A percentile compares a stretch with the other conserved stretches of the same genome.
Evolutionary conservation across 768 basidiomycete species (phyloP).

Genomic region (Mycena metata): DNA sequence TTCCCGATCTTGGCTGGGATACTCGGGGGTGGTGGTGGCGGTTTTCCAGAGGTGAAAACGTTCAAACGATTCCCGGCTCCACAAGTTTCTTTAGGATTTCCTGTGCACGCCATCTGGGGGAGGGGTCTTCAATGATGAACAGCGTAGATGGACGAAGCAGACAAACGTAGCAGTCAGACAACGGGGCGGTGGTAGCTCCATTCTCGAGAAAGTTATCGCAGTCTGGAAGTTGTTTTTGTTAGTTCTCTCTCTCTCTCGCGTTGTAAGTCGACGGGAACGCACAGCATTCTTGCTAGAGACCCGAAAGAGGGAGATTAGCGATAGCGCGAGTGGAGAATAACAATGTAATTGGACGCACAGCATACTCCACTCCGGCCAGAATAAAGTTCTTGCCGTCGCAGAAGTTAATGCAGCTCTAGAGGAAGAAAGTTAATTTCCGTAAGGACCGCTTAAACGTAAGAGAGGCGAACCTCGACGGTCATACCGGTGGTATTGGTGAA

Average conservation of each 20-base stretch:
- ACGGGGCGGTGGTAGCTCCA: constrained; percentile 59
- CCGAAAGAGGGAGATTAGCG: constrained; percentile 25
- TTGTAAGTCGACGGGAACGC: constrained; percentile 40
- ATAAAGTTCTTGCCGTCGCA: constrained; percentile 62
- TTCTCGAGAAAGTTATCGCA: constrained; percentile 71
- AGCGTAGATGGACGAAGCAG: too few relatives aligned
- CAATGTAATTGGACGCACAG: constrained; percentile 40
- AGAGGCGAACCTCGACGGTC: constrained; percentile 63
- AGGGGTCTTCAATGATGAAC: too few relatives aligned
- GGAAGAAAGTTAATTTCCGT: constrained; percentile 4
- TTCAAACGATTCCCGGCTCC: constrained; percentile 61
- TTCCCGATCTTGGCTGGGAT: constrained; percentile 69
- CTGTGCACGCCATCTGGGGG: constrained; percentile 61
- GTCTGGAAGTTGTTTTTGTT: constrained; percentile 53
- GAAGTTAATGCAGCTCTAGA: constrained; percentile 57
- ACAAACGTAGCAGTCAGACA: constrained; percentile 60
- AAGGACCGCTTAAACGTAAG: constrained; percentile 1
- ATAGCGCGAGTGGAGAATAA: constrained; percentile 10
- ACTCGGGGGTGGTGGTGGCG: constrained; percentile 68
- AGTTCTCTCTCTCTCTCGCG: not conserved
- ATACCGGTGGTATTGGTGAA: constrained; percentile 65
- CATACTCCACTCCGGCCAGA: constrained; percentile 81
- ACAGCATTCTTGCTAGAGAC: constrained; percentile 68
- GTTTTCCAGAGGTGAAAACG: constrained; percentile 69
- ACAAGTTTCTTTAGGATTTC: constrained; percentile 58